Evolutionary conservation across 2,329 filamentous ascomycete species (phyloP).

Genomic region (Clathrospora elynae): DNA sequence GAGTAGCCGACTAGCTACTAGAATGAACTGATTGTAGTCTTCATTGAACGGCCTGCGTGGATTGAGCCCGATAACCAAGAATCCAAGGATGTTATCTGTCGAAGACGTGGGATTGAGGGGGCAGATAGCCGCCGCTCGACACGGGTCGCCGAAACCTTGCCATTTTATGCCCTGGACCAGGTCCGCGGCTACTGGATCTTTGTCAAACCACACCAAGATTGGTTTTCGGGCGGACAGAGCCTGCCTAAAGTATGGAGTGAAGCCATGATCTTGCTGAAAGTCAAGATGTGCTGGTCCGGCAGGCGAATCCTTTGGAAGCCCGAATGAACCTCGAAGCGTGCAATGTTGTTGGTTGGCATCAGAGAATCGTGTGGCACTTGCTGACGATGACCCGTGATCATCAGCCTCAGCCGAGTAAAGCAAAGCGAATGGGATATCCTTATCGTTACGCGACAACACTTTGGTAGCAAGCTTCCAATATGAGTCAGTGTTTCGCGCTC

Average conservation of each 20-base stretch:
- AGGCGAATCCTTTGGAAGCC: slow-evolving; percentile 23
- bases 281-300: slow-evolving; percentile 32
- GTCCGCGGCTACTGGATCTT: slow-evolving; percentile 30
- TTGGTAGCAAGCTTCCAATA: slow-evolving; percentile 73
- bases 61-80: slow-evolving; percentile 49
- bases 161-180: slow-evolving; percentile 40
- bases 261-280: slow-evolving; percentile 20
- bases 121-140: slow-evolving; percentile 42
- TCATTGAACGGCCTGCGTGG: slow-evolving; percentile 47
- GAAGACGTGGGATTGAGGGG: slow-evolving; percentile 46
- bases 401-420: slow-evolving; percentile 32
- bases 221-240: slow-evolving; percentile 35
- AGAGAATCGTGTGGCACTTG: slow-evolving; percentile 13
- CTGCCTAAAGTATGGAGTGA: slow-evolving; percentile 36
- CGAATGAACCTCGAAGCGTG: slow-evolving; percentile 31
- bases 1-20: slow-evolving; percentile 44
- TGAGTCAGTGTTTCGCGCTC: slow-evolving; percentile 67
- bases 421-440: slow-evolving; percentile 41
- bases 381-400: slow-evolving; percentile 9
- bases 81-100: slow-evolving; percentile 43
- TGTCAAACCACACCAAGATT: slow-evolving; percentile 35
- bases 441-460: slow-evolving; percentile 72
- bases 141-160: slow-evolving; percentile 44
- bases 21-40: slow-evolving; percentile 48
- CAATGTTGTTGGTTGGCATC: slow-evolving; percentile 20